phyloP scores from a whole-genome alignment of 805 yeast species.

The Suhomyces sp. region DNA sequence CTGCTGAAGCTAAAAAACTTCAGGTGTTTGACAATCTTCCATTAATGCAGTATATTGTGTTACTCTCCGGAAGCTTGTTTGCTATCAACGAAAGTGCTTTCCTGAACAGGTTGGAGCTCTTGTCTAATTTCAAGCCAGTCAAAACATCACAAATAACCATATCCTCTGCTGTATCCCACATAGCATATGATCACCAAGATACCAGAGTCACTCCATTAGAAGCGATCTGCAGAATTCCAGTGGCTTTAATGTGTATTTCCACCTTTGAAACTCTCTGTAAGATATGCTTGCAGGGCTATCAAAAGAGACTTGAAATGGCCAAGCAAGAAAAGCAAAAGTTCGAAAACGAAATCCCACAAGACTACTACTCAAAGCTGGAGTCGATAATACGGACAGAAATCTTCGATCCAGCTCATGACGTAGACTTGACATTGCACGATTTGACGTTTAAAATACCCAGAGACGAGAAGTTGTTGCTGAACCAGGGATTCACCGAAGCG shows the following conservation, averaged over 20 bases:
- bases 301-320: conserved; percentile 31
- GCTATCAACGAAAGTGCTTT: conserved; percentile 37
- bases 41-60: conserved; percentile 34
- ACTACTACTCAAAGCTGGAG: conserved; percentile 18
- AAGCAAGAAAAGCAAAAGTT: conserved; percentile 17
- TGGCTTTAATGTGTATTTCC: conserved; percentile 26
- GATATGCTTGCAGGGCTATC: conserved; percentile 36
- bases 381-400: conserved; percentile 17
- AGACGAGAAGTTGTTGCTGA: conserved; percentile 10
- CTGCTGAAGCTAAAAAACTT: conserved; percentile 8
- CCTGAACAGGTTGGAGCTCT: conserved; percentile 22
- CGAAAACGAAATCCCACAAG: conserved; percentile 1
- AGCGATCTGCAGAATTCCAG: conserved; percentile 24
- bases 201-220: conserved; percentile 27
- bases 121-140: conserved; percentile 28
- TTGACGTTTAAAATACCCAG: conserved; percentile 15
- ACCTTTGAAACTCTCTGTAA: conserved; percentile 24
- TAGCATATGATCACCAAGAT: conserved; percentile 43
- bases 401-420: conserved; percentile 18
- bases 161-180: conserved; percentile 31
- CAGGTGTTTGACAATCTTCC: conserved; percentile 16
- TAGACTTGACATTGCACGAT: conserved; percentile 25
- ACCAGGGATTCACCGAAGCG: conserved; percentile 18
- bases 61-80: conserved; percentile 30
- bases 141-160: conserved; percentile 24